Base-by-base conservation (phyloP, 2,329 filamentous ascomycete species). In the Daldinia sp. region DNA sequence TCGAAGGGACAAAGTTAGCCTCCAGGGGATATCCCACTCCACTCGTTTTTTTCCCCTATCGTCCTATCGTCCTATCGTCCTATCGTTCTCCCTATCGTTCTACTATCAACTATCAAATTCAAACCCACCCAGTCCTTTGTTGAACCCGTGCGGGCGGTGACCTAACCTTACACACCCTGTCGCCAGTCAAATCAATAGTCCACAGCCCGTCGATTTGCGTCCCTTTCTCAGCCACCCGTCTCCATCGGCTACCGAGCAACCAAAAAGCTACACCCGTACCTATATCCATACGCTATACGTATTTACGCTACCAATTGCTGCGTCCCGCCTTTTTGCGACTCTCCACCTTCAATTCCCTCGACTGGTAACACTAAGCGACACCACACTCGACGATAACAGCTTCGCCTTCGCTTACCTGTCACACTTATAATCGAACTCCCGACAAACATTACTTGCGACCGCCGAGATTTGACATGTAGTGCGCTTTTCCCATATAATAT, bases 381-480 rank as follows among this genome's bases (percentile, higher is more conserved):
- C 30, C 44, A 48, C 48, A 39, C 28, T 42, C 26, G 42, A 18
- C 18, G 28, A 50, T 37, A 63, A 51, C 35, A 64, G 18, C 39
- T 67, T 57, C 44, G 51, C 33, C 39, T 67, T 57, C 44, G 51
- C 33, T 39, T 51, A 53, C 60, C 50, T 23, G 60, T 41, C 42
- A 39, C 9, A 48, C 33, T 42, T 58, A 37, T 35, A 42, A 15
- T 39, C 23, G 39, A 55, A 4, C 48, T n/a, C 30, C 18, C 9
- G 44, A 41, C 30, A n/a, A 30, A 30, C 33, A 60, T 46, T 23
- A 46, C 18, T 51, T 51, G 7, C 55, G 55, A 65, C 61, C 18
- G 35, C 65, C 62, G 46, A 44, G 61, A 60, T 69, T 60, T 70
- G 70, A 67, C 51, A 69, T 70, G 72, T 66, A 67, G 67, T 68